Evolutionary conservation across 306 rosid genomes (phyloP).

Genomic region (Cicer arietinum): DNA sequence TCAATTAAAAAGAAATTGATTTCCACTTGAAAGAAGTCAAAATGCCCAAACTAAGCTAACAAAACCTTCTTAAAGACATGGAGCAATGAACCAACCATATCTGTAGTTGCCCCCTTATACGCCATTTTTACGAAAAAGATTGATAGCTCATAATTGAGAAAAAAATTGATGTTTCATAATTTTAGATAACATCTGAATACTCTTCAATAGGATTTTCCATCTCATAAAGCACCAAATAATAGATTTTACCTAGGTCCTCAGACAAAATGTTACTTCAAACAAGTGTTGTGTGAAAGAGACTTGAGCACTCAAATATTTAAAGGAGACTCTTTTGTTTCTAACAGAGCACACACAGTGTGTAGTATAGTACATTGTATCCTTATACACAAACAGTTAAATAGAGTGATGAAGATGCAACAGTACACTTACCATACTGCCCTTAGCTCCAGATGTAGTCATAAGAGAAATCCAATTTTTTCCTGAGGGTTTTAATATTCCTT

Average conservation of each 20-base stretch:
- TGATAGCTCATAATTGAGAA: neutral
- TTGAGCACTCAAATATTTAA: constrained; percentile 26
- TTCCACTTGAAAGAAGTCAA: neutral
- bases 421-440: constrained; percentile 85
- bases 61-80: neutral
- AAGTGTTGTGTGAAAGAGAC: neutral
- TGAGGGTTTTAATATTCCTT: constrained; percentile 75
- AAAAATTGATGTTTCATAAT: neutral
- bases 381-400: constrained; percentile 8
- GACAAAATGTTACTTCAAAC: constrained; percentile 20
- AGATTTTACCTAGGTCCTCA: neutral
- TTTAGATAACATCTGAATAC: constrained; percentile 6
- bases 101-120: neutral
- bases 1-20: neutral
- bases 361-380: constrained; percentile 2
- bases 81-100: neutral
- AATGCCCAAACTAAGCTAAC: neutral
- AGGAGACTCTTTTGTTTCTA: neutral
- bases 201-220: constrained; percentile 8
- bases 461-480: constrained; percentile 91
- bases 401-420: constrained; percentile 10
- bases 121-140: neutral
- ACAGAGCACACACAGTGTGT: neutral
- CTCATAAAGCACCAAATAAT: constrained; percentile 8
- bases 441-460: constrained; percentile 98